Evolutionary conservation across 163 green algal genomes (phyloP), one percentile per base, ranked within the genome.

Genomic region (Scenedesmus sp.): DNA sequence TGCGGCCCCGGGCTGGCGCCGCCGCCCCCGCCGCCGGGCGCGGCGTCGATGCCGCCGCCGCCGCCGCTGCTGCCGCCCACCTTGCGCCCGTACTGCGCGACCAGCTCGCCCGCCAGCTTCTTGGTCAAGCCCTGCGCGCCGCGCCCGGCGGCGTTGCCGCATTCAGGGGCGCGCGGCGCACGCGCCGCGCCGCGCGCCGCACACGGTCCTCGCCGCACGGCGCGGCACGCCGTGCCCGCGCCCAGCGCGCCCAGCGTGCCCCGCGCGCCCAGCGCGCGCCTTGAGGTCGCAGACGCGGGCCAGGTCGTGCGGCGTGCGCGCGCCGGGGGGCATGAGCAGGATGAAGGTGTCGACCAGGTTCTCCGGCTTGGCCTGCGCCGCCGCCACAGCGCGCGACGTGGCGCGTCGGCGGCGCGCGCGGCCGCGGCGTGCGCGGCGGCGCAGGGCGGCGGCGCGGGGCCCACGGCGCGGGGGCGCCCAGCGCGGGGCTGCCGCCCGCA

Each of bases 271-370:
- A n/a, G n/a, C n/a, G n/a, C n/a, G 2, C 70, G 90, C 90, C 91
- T 96, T 97, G 39, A 97, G 86, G 45, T 97, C 93, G 29, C 92
- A 86, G 24, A 96, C 89, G 33, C 90, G 85, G 50, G 91, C 84
- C 76, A 97, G 96, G 70, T 96, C 86, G 1, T 80, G 57, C 1
- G 84, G 56, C 44, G 71, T 85, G 74, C 90, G 86, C 2, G 82
- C 67, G 2, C 45, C 78, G 10, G 86, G 56, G 9, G 93, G 93
- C 86, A 97, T 89, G 36, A 97, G 88, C 82, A 95, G 87, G 63
- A 92, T 81, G 78, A 94, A 97, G 18, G 91, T 96, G 78, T 96
- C 90, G 26, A 94, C 89, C 64, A 97, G 82, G 57, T 89, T 91
- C 78, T 96, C 91, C 0, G 92, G 85, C 39, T 86, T 86, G 20